Evolutionary conservation across 2,329 filamentous ascomycete genomes (phyloP), one percentile per base, ranked within the genome.

Genomic region (Triangularia setosa): DNA sequence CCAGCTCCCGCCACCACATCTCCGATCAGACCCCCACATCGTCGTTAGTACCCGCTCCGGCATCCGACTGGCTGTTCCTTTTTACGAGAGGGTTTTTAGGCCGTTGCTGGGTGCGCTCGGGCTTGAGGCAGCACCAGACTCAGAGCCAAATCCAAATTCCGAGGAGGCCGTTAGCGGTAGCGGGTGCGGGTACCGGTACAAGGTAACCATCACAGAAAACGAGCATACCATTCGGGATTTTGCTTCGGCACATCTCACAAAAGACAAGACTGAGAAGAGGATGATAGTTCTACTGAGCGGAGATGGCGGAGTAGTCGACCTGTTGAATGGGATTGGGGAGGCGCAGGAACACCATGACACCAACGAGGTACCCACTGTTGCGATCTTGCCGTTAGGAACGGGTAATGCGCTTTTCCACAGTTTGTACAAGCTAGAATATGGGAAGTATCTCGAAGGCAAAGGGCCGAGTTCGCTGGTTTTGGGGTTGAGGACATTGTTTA

Each of bases 261-360:
- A 69, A 73, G 44, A 71, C 75, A 23, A 6, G 9, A 16, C 55
- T 4, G 11, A 6, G n/a, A 21, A 23, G 7, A 48, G 25, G 72
- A 87, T 88, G 0, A 81, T 97, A 25, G 77, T 97, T 28, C 83
- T 98, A 12, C 81, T 97, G 4, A 94, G 90, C 58, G 94, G 94
- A 6, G 94, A 98, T 75, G 94, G 94, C 14, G 94, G 93, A 5
- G 76, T 96, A 1, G 84, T 93, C 18, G 94, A 98, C 70, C 80
- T 95, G 1, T 80, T 97, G 65, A 96, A 97, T 73, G 85, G 84
- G 2, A 80, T 75, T 25, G 72, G 75, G 72, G 25, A 68, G 69
- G 0, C 61, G 65, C 1, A 44, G 61, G 1, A 68, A 68, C 6
- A 64, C 64, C 14, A 48, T 30, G 44, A 40, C 21, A 35, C 54